phyloP scores from a whole-genome alignment of 2,329 filamentous ascomycete species.

The Fusarium piperis region DNA sequence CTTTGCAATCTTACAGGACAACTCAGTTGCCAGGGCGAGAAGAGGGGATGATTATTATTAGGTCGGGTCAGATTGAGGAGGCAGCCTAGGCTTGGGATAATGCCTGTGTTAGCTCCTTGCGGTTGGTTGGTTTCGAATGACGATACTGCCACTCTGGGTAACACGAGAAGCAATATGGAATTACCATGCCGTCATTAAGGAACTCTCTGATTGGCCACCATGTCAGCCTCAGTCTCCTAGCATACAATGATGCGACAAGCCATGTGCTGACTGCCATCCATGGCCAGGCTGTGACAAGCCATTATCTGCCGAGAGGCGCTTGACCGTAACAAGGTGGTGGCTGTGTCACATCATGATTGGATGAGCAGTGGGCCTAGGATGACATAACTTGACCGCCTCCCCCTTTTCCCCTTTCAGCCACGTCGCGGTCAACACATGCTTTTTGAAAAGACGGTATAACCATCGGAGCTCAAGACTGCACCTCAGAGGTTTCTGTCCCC shows the following conservation, averaged over 20 bases:
- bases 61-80: not conserved
- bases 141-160: not conserved
- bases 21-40: not conserved
- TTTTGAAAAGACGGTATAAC: slow-evolving; percentile 8
- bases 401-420: slow-evolving; percentile 34
- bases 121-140: not conserved
- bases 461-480: slow-evolving; percentile 1
- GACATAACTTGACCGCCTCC: slow-evolving; percentile 21
- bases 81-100: not conserved
- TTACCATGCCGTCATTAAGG: not conserved
- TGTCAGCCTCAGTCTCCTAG: not conserved
- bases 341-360: slow-evolving; percentile 6
- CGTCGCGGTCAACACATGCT: not conserved
- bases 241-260: not conserved
- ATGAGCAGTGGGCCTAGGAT: not conserved
- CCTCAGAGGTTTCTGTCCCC: not conserved
- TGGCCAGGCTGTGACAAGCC: not conserved
- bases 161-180: not conserved
- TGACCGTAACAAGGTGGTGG: not conserved
- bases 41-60: not conserved
- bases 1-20: not conserved
- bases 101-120: not conserved
- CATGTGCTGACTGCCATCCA: not conserved
- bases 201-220: not conserved
- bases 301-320: not conserved